Conservation (phyloP, 169 alveolate species). For the Theileria annulata region DNA sequence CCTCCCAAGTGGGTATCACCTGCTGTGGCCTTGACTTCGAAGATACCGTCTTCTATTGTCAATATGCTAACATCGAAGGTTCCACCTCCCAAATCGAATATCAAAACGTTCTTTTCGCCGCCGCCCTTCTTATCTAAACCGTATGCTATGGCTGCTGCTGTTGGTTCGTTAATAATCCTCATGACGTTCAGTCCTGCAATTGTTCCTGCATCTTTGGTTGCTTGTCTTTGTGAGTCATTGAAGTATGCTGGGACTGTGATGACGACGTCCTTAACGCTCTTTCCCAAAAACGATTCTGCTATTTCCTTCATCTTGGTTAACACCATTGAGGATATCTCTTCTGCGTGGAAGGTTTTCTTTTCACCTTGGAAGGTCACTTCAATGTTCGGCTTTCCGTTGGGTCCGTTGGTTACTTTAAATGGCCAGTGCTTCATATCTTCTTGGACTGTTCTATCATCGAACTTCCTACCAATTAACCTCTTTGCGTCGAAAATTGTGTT, state of each 20-base stretch:
- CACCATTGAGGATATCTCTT: constrained; percentile 95
- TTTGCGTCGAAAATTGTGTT: constrained; percentile 96
- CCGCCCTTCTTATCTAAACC: constrained; percentile 93
- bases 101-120: constrained; percentile 90
- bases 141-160: constrained; percentile 98
- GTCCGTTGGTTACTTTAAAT: constrained; percentile 88
- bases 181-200: constrained; percentile 98
- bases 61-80: constrained; percentile 97
- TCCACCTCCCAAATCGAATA: constrained; percentile 99
- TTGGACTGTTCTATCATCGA: constrained; percentile 89
- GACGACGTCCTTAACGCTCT: constrained; percentile 93
- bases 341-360: constrained; percentile 89
- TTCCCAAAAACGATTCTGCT: constrained; percentile 95
- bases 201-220: constrained; percentile 99
- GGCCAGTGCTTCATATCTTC: constrained; percentile 94
- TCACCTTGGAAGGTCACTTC: constrained; percentile 88
- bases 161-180: constrained; percentile 97
- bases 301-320: constrained; percentile 96
- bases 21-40: constrained; percentile 98
- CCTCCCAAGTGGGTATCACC: constrained; percentile 99
- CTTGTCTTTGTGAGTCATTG: constrained; percentile 98
- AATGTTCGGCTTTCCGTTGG: constrained; percentile 86
- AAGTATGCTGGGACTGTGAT: constrained; percentile 99
- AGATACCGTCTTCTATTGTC: constrained; percentile 94
- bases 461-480: constrained; percentile 95